A percentile compares a stretch with the other conserved stretches of the same genome.
These are phyloP conservation scores for Pseudofabraea citricarpa DNA, from an alignment of 2,329 filamentous ascomycete genomes.

Conservation along the genomic window DNA sequence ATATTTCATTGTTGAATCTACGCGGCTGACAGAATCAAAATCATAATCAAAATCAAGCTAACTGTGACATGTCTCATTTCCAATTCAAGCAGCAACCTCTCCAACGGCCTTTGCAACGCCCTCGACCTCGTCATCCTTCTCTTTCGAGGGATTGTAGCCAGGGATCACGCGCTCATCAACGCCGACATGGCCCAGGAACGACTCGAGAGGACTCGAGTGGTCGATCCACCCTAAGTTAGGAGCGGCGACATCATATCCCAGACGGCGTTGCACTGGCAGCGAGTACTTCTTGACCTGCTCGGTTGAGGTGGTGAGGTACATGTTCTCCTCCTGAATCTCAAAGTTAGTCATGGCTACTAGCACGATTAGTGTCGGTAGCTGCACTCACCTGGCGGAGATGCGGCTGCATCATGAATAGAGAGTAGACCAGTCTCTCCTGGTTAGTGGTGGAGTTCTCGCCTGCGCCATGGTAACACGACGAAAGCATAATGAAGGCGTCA, in stretches of 20 bases:
- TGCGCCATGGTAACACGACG: constrained; percentile 10
- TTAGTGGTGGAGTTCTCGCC: constrained; percentile 25
- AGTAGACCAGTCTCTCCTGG: constrained; percentile 28
- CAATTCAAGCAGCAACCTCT: too few species aligned
- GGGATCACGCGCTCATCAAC: neutral
- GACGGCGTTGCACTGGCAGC: neutral
- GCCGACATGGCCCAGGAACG: neutral
- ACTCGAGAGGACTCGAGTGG: neutral
- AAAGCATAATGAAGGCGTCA: constrained; percentile 13
- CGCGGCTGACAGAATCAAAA: too few species aligned
- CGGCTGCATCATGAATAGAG: constrained; percentile 28
- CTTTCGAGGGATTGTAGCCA: neutral
- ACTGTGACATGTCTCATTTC: too few species aligned
- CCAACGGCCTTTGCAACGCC: too few species aligned
- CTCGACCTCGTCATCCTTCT: neutral
- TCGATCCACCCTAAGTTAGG: constrained; percentile 2
- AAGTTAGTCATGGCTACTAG: too few species aligned
- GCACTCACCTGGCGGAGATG: constrained; percentile 22
- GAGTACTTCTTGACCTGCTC: constrained; percentile 1
- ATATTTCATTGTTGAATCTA: too few species aligned
- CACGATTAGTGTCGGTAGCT: too few species aligned
- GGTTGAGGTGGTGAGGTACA: constrained; percentile 1
- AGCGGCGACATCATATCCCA: constrained; percentile 3
- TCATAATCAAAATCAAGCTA: too few species aligned
- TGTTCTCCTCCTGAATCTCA: constrained; percentile 34